Conservation (phyloP, 2,329 filamentous ascomycete genomes). For the Atkinsonella hypoxylon region DNA sequence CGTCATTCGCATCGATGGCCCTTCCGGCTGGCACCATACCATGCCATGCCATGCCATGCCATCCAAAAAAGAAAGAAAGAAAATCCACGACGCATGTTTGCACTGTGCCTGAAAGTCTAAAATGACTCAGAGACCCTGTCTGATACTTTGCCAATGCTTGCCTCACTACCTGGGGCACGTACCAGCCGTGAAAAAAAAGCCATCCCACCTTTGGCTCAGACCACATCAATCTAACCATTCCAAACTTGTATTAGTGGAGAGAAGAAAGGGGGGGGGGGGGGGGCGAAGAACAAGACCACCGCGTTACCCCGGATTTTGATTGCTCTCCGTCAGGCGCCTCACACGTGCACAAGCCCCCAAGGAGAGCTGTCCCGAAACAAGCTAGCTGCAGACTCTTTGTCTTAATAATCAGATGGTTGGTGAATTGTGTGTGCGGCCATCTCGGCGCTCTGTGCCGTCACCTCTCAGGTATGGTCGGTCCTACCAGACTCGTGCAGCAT, state of each 20-base stretch:
- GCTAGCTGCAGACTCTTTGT: not conserved
- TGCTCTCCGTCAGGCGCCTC: not conserved
- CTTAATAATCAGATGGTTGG: not conserved
- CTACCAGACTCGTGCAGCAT: not conserved
- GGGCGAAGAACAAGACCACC: not conserved
- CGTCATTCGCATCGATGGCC: not conserved
- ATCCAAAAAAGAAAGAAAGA: no score
- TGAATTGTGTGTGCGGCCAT: not conserved
- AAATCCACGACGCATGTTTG: no score
- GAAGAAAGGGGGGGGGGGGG: no score
- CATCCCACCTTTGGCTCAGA: not conserved
- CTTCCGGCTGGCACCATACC: no score
- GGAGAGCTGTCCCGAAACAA: not conserved
- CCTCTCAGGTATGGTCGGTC: not conserved
- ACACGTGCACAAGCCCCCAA: not conserved
- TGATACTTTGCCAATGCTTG: not conserved
- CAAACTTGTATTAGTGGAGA: not conserved
- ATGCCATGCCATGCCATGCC: no score
- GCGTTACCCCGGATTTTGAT: constrained; percentile 1
- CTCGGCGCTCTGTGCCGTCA: not conserved
- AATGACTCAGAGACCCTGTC: not conserved
- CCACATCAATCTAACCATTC: not conserved
- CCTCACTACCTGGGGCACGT: not conserved
- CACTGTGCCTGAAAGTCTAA: not conserved
- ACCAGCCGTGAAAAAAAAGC: not conserved